A percentile compares a stretch with the other conserved stretches of the same genome.
Conservation (phyloP, 495 filamentous ascomycete species). For the Neurospora sp. region DNA sequence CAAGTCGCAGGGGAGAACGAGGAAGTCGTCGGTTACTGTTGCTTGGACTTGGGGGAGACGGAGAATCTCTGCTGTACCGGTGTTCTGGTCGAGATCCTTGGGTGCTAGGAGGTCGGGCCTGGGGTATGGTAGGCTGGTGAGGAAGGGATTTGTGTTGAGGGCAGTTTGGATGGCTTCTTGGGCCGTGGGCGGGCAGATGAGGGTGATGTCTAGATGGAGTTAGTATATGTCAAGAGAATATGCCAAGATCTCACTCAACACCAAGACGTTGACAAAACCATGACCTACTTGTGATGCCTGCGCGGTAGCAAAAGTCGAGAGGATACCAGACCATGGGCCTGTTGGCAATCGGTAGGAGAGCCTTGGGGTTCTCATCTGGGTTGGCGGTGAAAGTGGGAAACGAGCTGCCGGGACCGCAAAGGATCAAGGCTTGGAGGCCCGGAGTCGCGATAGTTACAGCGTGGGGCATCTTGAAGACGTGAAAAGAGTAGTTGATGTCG, state of each 20-base stretch:
- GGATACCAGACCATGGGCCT: conserved; percentile 94
- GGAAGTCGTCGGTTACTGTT: conserved; percentile 70
- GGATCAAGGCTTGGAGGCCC: conserved; percentile 86
- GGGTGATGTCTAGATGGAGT: conserved; percentile 56
- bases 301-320: conserved; percentile 79
- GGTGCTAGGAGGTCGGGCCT: conserved; percentile 68
- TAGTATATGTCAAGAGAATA: not conserved
- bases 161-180: conserved; percentile 62
- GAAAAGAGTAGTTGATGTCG: not conserved
- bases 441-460: conserved; percentile 57
- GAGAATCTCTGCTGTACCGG: conserved; percentile 83
- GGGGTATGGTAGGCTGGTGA: conserved; percentile 69
- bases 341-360: conserved; percentile 85
- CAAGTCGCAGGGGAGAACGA: conserved; percentile 88
- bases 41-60: conserved; percentile 62
- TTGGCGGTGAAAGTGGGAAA: conserved; percentile 88
- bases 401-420: conserved; percentile 84
- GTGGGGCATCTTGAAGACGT: conserved; percentile 48
- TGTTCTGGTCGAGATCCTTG: conserved; percentile 59
- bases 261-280: not conserved
- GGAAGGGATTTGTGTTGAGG: conserved; percentile 73
- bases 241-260: conserved; percentile 2
- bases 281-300: conserved; percentile 65
- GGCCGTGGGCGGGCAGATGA: conserved; percentile 72
- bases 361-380: conserved; percentile 83